Base-by-base conservation (phyloP, 2,329 filamentous ascomycete species). In the Hymenoscyphus scutula region DNA sequence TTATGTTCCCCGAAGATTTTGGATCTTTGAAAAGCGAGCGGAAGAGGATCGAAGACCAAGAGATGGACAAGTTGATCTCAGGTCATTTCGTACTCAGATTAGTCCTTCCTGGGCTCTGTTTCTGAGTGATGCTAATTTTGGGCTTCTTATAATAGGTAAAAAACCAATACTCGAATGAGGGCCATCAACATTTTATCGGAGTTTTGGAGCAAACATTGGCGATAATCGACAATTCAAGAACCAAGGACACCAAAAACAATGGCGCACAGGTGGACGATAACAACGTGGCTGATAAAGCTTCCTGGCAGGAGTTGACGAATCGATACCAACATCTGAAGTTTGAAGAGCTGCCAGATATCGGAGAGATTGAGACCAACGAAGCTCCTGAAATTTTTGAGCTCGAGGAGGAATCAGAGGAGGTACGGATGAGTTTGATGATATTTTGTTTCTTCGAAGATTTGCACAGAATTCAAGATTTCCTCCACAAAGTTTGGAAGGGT, bases 391-490 rank as follows among this genome's bases (percentile, higher is more conserved):
- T 5, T 32, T 59, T 55, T 7, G 61, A 59, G 27, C 25, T 59
- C 5, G 61, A 59, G 25, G 56, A 62, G 5, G 23, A 32, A 32
- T 37, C 45, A 2, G 15, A 32, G 5, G 48, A 62, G 13, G 10
- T 15, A 1, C 13, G 19, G 17, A 23, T 61, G 53, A 58, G 56
- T 29, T 17, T 60, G 45, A 25, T 51, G 25, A 34, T 53, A 0
- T 63, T 57, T 25, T 60, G 53, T 30, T 63, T 60, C 32, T 63
- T 63, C 25, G 62, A 60, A 30, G 62, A 63, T 41, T 32, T 63
- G 41, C 53, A 60, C 17, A 53, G 53, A 10, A 60, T 57, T 8
- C 62, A 57, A 41, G 41, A 60, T 25, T 63, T 60, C 34, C 27
- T 63, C 15, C 29, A 53, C 17, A 25, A 45, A 2, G 10, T 60